Evolutionary conservation across 352 stramenopile species (phyloP), one percentile per base, ranked within the genome.

Genomic region (Pythium rishiriense): DNA sequence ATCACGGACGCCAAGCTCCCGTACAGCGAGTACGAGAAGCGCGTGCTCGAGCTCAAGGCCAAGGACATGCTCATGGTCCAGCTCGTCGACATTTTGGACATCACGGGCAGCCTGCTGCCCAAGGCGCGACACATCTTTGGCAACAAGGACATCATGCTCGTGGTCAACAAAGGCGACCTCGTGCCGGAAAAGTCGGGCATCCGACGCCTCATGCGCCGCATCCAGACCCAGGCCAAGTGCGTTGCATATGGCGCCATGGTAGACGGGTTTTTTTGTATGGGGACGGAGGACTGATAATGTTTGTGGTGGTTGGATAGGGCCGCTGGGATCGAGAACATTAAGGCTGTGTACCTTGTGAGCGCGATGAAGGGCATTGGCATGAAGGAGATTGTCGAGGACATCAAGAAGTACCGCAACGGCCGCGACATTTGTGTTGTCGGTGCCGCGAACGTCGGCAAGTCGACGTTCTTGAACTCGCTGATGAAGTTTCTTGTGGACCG

Each of bases 371-470:
- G 87, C 28, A 83, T 88, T 45, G 90, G 90, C 10, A 95, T 98
- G 70, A 79, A 91, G 45, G 83, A 95, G 55, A 90, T 97, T 57
- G 74, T 97, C 22, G 71, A 79, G 15, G 86, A 94, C 62, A 75
- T 94, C 31, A 79, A 79, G 59, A 92, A 93, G 65, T 77, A 82
- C 56, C 79, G 78, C 39, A 69, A 97, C 46, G 79, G 83, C 29
- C 76, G 88, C 14, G 91, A 97, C 63, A 76, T 98, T 25, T 97
- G 94, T 71, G 88, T 98, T 0, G 82, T 98, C 4, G 92, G 92
- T 33, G 88, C 91, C 8, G 92, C 91, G 19, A 98, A 98, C 67
- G 92, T 96, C 9, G 92, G 92, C 63, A 98, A 98, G 71, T 94
- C 80, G 54, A 96, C 89, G 47, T 97, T 98, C 63, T 74, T 98